phyloP scores from a whole-genome alignment of 345 rosid genomes.

The Eucalyptus melliodora region DNA sequence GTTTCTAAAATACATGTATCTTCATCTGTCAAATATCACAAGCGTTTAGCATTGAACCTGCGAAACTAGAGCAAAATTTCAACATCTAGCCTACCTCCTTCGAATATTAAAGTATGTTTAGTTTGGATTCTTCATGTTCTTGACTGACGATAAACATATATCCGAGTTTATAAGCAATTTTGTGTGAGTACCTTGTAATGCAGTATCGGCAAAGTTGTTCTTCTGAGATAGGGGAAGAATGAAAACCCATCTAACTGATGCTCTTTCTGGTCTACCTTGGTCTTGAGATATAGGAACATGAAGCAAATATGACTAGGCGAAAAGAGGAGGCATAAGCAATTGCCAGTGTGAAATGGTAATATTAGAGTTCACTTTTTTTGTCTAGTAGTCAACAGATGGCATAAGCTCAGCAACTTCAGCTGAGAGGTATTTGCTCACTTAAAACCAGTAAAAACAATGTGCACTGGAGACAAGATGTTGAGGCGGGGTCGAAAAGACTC shows the following conservation, averaged over 20 bases:
- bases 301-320: neutral
- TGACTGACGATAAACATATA: neutral
- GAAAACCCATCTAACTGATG: neutral
- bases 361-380: neutral
- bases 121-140: neutral
- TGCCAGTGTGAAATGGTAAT: neutral
- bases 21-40: neutral
- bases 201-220: neutral
- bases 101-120: neutral
- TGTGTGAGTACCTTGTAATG: neutral
- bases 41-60: neutral
- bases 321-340: neutral
- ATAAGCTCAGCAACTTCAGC: neutral
- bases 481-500: neutral
- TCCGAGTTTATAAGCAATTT: neutral
- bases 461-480: neutral
- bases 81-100: neutral
- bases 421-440: neutral
- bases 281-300: neutral
- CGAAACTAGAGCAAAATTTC: neutral
- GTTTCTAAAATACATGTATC: neutral
- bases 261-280: neutral
- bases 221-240: neutral
- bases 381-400: neutral
- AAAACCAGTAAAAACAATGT: neutral